Base-by-base conservation (phyloP, 192 early-diverging fungal species). In the Phycomyces nitens region DNA sequence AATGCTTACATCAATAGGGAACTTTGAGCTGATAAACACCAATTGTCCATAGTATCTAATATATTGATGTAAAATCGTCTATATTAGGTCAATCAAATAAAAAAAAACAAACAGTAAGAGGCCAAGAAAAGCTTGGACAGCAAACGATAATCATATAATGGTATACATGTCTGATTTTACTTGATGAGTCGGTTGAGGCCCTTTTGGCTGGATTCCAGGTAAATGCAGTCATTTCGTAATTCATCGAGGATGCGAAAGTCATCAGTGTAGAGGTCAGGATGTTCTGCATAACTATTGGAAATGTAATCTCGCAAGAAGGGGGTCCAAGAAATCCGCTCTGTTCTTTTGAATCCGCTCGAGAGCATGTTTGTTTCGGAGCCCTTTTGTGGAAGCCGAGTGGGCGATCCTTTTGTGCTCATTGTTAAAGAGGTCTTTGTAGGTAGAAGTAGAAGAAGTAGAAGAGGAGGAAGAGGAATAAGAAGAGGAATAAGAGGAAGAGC, bases 31-130 rank as follows among this genome's bases (percentile, higher is more conserved):
- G 38, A 95, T 84, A 69, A 89, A 89, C 16, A 85, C 83, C 22
- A 97, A 80, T 71, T 97, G 94, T 1, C 83, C 92, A 70, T 91
- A 92, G 70, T 96, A 96, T 70, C 88, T 90, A 60, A 47, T n/a
- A n/a, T n/a, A n/a, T n/a, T n/a, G n/a, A n/a, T n/a, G n/a, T n/a
- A n/a, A n/a, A n/a, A n/a, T n/a, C n/a, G n/a, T n/a, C n/a, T n/a
- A n/a, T n/a, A n/a, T n/a, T n/a, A n/a, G n/a, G n/a, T n/a, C n/a
- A n/a, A n/a, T n/a, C n/a, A n/a, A n/a, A n/a, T n/a, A n/a, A n/a
- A n/a, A n/a, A n/a, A n/a, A n/a, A n/a, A n/a, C n/a, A n/a, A n/a
- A n/a, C n/a, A n/a, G n/a, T n/a, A n/a, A n/a, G n/a, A n/a, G n/a
- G n/a, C n/a, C 24, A 16, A 56, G 58, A 42, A 4, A 44, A 52